A percentile compares a stretch with the other conserved stretches of the same genome.
Conservation (phyloP, 75 land plant species). For the Selaginella tamariscina region DNA sequence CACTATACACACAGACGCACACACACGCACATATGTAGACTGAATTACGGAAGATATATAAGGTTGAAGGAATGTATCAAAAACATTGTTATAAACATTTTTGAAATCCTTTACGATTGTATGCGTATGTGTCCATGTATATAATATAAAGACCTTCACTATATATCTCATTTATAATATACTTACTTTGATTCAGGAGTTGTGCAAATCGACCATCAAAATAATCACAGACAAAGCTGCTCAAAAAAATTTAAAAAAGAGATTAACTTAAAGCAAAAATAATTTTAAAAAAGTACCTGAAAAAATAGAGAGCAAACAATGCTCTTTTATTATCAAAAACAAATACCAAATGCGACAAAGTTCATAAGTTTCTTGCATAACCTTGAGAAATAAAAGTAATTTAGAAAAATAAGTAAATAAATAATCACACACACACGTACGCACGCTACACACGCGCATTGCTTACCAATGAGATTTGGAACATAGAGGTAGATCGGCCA, state of each 20-base stretch:
- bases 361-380: conserved; percentile 78
- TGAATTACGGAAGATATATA: not conserved
- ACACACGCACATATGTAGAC: not conserved
- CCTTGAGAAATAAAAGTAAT: conserved; percentile 35
- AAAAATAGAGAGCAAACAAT: conserved; percentile 67
- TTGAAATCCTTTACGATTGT: too few species aligned
- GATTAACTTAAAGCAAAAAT: not conserved
- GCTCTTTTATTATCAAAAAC: conserved; percentile 59
- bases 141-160: too few species aligned
- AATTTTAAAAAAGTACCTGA: conserved; percentile 42
- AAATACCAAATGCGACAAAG: conserved; percentile 49
- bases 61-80: too few species aligned
- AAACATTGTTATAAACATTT: too few species aligned
- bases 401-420: not conserved
- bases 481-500: conserved; percentile 68
- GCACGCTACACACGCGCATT: not conserved
- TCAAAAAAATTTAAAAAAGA: not conserved
- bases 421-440: conserved; percentile 2
- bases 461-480: conserved; percentile 78
- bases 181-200: conserved; percentile 79
- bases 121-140: not conserved
- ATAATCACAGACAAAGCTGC: conserved; percentile 89
- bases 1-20: not conserved
- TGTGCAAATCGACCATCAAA: conserved; percentile 97
- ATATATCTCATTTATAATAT: not conserved